Evolutionary conservation across 2,329 filamentous ascomycete genomes (phyloP), one percentile per base, ranked within the genome.

Genomic region (Aspergillus piperis): DNA sequence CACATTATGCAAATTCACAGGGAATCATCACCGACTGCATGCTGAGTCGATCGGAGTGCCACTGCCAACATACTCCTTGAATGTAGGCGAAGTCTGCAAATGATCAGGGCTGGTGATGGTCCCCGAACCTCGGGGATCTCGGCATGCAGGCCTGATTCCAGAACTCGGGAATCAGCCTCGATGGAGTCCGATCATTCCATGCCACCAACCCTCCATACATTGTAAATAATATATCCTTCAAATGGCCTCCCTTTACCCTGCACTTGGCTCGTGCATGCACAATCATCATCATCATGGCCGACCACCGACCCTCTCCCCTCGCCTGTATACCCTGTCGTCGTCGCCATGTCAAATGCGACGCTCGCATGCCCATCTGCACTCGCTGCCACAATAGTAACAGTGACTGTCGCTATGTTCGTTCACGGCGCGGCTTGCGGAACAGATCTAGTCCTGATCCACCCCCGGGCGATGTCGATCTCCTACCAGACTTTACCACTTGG

Each of bases 341-440:
- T 63, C 75, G 71, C 54, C 77, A 75, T 70, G 73, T 80, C 36
- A 80, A 78, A 70, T 82, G 78, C 60, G 79, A 80, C 65, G 79
- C 76, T 52, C 74, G 71, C 39, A 73, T 75, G 63, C 79, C 79
- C 11, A 68, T 69, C 15, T 81, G 79, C 59, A 71, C 69, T 61
- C 76, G 79, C 25, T 81, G 79, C 65, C 66, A 68, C 39, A 67
- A 70, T 19, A 75, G 79, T 54, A 72, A 74, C 47, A 78, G 77
- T 50, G 73, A 78, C 38, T 82, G 80, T 59, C 78, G 75, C 58
- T 82, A 82, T 64, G 74, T 80, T 19, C 79, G 81, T 59, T 82
- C 80, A 8, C 71, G 78, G 55, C 74, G 80, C 61, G 80, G 80
- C 5, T 21, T 68, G 27, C 64, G 67, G 13, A 63, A 57, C 5